Evolutionary conservation across 1,284 basidiomycete species (phyloP).

Genomic region (Hortiboletus rubellus): DNA sequence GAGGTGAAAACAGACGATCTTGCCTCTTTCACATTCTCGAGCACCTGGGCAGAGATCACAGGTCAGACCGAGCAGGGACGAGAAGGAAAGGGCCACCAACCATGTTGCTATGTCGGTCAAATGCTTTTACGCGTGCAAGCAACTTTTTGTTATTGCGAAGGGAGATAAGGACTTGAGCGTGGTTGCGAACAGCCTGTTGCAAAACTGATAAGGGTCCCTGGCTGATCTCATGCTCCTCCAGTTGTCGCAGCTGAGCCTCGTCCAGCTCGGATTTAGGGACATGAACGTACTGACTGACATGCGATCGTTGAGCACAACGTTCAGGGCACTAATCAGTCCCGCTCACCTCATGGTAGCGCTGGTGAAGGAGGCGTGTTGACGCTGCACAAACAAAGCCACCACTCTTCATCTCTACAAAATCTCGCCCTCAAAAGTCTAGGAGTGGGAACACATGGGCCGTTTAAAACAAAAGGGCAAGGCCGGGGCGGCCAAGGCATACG

Average conservation of each 20-base stretch:
- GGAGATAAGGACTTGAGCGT: constrained; percentile 96
- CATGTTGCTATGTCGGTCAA: constrained; percentile 99
- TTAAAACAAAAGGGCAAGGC: constrained; percentile 89
- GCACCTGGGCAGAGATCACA: constrained; percentile 53
- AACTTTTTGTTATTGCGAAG: constrained; percentile 99
- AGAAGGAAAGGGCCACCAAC: constrained; percentile 44
- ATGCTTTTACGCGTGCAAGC: constrained; percentile 96
- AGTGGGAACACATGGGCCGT: constrained; percentile 68
- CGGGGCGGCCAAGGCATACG: constrained; percentile 93
- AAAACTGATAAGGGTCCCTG: constrained; percentile 97
- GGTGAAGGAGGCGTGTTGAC: constrained; percentile 29
- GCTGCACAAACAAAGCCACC: constrained; percentile 28
- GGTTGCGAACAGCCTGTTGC: constrained; percentile 97
- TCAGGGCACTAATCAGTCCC: not conserved
- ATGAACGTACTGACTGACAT: constrained; percentile 89
- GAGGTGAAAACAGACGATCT: constrained; percentile 19
- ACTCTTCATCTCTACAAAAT: not conserved
- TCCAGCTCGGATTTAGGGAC: constrained; percentile 97
- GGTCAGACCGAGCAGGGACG: constrained; percentile 12
- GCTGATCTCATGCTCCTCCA: constrained; percentile 97
- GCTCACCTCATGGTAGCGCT: constrained; percentile 32
- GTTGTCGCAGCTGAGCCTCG: constrained; percentile 91
- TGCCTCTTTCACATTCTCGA: constrained; percentile 97
- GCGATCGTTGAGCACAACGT: constrained; percentile 6
- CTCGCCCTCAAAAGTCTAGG: not conserved